Evolutionary conservation across 2,329 filamentous ascomycete species (phyloP).

Genomic region (Penicillium capsulatum): DNA sequence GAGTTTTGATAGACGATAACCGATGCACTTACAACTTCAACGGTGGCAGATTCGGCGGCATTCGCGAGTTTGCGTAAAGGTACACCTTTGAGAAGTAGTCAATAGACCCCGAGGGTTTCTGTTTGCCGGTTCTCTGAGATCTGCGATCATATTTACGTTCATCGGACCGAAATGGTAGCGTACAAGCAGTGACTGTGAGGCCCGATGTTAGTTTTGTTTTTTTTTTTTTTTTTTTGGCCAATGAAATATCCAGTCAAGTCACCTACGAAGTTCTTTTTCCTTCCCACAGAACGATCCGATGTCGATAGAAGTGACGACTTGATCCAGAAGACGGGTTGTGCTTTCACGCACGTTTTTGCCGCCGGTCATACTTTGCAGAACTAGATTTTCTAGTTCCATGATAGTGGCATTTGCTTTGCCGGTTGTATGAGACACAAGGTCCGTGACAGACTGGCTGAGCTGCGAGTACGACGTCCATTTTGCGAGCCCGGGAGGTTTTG

Average conservation of each 20-base stretch:
- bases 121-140: conserved; percentile 2
- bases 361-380: conserved; percentile 36
- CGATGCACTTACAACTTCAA: conserved; percentile 57
- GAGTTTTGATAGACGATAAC: neutral
- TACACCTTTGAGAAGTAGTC: conserved; percentile 73
- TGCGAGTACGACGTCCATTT: conserved; percentile 12
- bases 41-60: conserved; percentile 63
- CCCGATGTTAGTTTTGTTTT: conserved; percentile 3
- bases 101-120: conserved; percentile 19
- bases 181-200: conserved; percentile 13
- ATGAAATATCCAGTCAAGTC: fast-evolving
- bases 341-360: conserved; percentile 49
- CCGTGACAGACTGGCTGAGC: conserved; percentile 11
- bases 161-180: conserved; percentile 8
- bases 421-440: conserved; percentile 16
- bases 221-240: too few relatives aligned
- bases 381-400: conserved; percentile 28
- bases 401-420: conserved; percentile 19
- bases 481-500: neutral
- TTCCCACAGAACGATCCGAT: conserved; percentile 53
- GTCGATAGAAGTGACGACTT: conserved; percentile 69
- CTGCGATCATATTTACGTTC: conserved; percentile 2
- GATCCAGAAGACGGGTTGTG: conserved; percentile 60
- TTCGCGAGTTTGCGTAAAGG: conserved; percentile 69
- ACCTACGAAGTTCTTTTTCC: conserved; percentile 33